phyloP scores from a whole-genome alignment of 75 land plant genomes.

The Adiantum capillusveneris region DNA sequence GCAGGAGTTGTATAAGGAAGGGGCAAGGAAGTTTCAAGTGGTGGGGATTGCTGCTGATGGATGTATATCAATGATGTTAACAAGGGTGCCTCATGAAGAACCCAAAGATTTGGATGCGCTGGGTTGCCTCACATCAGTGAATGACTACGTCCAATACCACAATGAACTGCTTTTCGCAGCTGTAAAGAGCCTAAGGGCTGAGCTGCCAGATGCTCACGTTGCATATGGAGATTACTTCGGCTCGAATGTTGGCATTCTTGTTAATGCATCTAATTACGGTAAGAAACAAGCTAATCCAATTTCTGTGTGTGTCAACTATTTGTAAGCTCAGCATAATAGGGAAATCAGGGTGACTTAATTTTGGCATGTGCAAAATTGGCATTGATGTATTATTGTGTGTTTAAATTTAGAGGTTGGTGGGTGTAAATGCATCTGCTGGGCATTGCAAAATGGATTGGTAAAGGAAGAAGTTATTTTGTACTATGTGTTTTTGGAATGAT shows the following conservation, averaged over 20 bases:
- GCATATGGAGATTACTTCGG: slow-evolving; percentile 8
- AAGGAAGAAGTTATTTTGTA: too few species aligned
- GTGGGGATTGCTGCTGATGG: slow-evolving; percentile 27
- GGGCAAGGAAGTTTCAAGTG: slow-evolving; percentile 18
- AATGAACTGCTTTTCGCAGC: slow-evolving; percentile 11
- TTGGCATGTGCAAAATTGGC: too few species aligned
- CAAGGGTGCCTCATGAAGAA: not conserved
- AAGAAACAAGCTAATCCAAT: too few species aligned
- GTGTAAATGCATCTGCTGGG: too few species aligned
- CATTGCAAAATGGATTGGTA: too few species aligned
- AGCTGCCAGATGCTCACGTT: slow-evolving; percentile 8
- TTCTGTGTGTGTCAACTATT: too few species aligned
- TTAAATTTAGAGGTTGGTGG: too few species aligned
- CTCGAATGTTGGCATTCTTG: slow-evolving; percentile 13
- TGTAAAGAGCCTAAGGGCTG: slow-evolving; percentile 8
- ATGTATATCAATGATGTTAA: slow-evolving; percentile 19
- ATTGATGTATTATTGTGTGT: too few species aligned
- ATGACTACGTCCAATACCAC: slow-evolving; percentile 11
- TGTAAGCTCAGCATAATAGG: too few species aligned
- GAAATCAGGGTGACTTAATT: too few species aligned
- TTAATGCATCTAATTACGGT: slow-evolving; percentile 17
- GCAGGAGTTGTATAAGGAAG: slow-evolving; percentile 14
- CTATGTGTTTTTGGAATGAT: too few species aligned
- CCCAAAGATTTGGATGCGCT: slow-evolving; percentile 8
- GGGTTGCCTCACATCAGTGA: slow-evolving; percentile 15